Base-by-base conservation (phyloP, 2,329 filamentous ascomycete species). In the Karstenula rhodostoma region DNA sequence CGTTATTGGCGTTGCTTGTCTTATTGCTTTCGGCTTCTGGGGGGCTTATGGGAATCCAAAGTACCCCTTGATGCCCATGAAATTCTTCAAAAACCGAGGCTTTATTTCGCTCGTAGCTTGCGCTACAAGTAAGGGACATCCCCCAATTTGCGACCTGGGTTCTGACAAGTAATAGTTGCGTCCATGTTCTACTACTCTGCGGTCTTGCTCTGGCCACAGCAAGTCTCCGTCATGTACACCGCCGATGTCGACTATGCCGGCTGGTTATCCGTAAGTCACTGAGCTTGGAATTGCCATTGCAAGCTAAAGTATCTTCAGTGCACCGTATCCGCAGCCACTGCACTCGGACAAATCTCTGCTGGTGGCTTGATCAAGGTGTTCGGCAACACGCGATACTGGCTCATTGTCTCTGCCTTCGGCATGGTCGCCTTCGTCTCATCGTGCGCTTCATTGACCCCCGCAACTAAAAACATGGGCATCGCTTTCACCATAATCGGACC, bases 1-100 rank as follows among this genome's bases (percentile, higher is more conserved):
- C 59, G 62, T 71, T 22, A 57, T 72, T 8, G 71, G 70, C n/a
- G 66, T 55, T 13, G 43, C 67, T 4, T 58, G 72, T 4, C 68
- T 74, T 53, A 60, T 66, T 15, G 42, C 53, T 13, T 60, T 66
- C 25, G 58, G 58, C 6, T 52, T 60, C 29, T 66, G 59, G 59
- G 64, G 64, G 43, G 61, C 55, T 9, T 67, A 58, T 43, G 65
- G 57, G 17, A 54, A 57, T 6, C n/a, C 25, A 7, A 57, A 61
- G 44, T 65, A 66, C 40, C 64, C 62, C n/a, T 35, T 62, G 46
- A 67, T 67, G 55, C 63, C 63, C 1, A 64, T 65, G 57, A 59
- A 64, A 23, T 59, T 67, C 56, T 67, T 65, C 50, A 22, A 37
- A 13, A 65, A 67, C 35, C 43, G 57, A 27, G 58, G 55, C 4